A percentile compares a stretch with the other conserved stretches of the same genome.
phyloP scores from a whole-genome alignment of 225 moss, liverwort and hornwort genomes.

The Neckera pumila region DNA sequence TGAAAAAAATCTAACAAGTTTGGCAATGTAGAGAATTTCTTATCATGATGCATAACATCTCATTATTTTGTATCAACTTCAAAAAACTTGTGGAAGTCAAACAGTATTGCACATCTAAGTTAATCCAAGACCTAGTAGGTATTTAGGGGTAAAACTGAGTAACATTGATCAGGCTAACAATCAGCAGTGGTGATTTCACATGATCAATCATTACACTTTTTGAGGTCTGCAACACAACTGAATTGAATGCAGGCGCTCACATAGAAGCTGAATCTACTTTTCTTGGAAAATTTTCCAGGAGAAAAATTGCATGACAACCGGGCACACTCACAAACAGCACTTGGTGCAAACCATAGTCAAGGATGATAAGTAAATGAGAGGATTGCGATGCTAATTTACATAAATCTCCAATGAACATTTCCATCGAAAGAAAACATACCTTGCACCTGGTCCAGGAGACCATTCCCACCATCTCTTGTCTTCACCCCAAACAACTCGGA shows the following conservation, averaged over 20 bases:
- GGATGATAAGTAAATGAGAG: background rate
- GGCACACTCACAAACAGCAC: background rate
- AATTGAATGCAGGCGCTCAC: background rate
- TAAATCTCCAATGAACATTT: background rate
- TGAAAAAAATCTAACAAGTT: background rate
- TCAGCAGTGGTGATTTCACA: background rate
- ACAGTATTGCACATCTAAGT: background rate
- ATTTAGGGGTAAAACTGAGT: background rate
- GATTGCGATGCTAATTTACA: background rate
- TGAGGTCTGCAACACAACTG: background rate
- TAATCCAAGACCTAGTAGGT: background rate
- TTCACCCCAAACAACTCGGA: slow-evolving; percentile 13
- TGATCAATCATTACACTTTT: background rate
- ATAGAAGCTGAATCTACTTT: background rate
- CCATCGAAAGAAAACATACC: slow-evolving; percentile 1
- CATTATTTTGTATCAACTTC: background rate
- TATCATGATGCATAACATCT: no score
- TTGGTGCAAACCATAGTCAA: background rate
- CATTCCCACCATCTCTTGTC: slow-evolving; percentile 21
- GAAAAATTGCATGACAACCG: background rate
- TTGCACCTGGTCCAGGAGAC: slow-evolving; percentile 9
- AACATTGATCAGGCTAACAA: background rate
- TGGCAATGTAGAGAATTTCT: background rate
- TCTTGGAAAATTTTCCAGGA: background rate
- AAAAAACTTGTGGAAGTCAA: background rate